Evolutionary conservation across 2,329 filamentous ascomycete species (phyloP).

Genomic region (Ophiostoma tasmaniense): DNA sequence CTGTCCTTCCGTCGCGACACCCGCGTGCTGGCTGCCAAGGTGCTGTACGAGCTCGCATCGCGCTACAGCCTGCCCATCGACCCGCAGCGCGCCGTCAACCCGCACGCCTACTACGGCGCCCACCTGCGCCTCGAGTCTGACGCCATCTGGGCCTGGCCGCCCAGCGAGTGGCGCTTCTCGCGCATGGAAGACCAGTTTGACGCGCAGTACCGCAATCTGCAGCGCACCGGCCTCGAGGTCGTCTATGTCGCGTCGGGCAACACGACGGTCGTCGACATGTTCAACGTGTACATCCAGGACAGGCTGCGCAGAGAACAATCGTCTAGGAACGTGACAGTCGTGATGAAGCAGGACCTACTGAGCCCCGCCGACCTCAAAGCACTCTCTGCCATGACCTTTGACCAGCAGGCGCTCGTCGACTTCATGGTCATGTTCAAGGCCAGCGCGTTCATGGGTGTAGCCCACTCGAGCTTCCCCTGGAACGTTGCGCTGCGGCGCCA

Average conservation of each 20-base stretch:
- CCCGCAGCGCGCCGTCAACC: slow-evolving; percentile 22
- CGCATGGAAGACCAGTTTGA: slow-evolving; percentile 28
- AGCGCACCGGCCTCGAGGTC: slow-evolving; percentile 22
- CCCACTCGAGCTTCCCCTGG: slow-evolving; percentile 29
- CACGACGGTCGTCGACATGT: slow-evolving; percentile 25
- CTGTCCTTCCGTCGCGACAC: slow-evolving; percentile 28
- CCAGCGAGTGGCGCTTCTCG: slow-evolving; percentile 27
- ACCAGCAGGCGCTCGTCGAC: slow-evolving; percentile 29
- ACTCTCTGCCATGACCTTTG: slow-evolving; percentile 26
- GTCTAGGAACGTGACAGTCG: slow-evolving; percentile 22
- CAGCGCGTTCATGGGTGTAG: slow-evolving; percentile 29
- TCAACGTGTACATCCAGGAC: slow-evolving; percentile 20
- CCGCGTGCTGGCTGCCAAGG: slow-evolving; percentile 25
- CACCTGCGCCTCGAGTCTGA: slow-evolving; percentile 29
- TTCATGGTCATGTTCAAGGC: slow-evolving; percentile 29
- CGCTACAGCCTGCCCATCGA: slow-evolving; percentile 24
- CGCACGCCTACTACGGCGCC: slow-evolving; percentile 26
- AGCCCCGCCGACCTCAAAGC: slow-evolving; percentile 17
- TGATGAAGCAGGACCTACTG: slow-evolving; percentile 28
- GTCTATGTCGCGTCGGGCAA: slow-evolving; percentile 29
- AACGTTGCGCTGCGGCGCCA: slow-evolving; percentile 28
- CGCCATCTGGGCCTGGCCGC: slow-evolving; percentile 27
- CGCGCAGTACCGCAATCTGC: slow-evolving; percentile 25
- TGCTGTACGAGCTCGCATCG: slow-evolving; percentile 22
- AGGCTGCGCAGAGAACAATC: slow-evolving; percentile 9